These are phyloP conservation scores for Conticribra guillardii DNA, from an alignment of 108 stramenopile genomes.

Conservation along the genomic window DNA sequence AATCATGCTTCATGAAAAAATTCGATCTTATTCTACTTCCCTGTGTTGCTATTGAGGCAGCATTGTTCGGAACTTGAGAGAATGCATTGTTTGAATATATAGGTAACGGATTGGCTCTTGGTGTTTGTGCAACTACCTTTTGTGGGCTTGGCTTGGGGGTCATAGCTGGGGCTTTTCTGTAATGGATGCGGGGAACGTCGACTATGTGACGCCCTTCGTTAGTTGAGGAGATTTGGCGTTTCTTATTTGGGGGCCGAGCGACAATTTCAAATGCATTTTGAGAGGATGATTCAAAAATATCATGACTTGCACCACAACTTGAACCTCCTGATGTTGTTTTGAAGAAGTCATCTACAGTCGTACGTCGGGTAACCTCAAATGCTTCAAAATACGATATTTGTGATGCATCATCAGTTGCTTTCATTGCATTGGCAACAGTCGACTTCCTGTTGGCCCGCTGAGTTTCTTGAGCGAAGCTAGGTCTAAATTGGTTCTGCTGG, in stretches of 20 bases:
- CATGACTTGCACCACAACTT: not conserved
- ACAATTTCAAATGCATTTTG: not conserved
- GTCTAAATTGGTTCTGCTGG: no score
- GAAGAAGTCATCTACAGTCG: not conserved
- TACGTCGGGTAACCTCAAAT: not conserved
- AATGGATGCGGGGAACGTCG: not conserved
- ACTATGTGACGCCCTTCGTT: not conserved
- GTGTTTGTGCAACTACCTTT: no score
- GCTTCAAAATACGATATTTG: not conserved
- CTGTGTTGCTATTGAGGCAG: no score
- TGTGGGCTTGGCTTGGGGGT: no score
- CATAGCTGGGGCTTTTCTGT: not conserved
- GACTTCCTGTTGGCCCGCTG: no score
- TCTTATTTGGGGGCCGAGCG: not conserved
- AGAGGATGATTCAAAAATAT: not conserved
- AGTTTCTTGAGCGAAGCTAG: no score
- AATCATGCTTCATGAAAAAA: not conserved
- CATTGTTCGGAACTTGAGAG: no score
- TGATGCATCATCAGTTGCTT: not conserved
- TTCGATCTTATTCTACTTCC: not conserved
- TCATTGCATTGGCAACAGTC: conserved; percentile 1
- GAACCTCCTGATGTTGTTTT: not conserved
- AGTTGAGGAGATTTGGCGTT: not conserved
- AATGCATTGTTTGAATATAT: not conserved
- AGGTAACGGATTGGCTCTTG: no score